Conservation (phyloP, 164 flowering plant species). For the Nymphaea colorata region DNA sequence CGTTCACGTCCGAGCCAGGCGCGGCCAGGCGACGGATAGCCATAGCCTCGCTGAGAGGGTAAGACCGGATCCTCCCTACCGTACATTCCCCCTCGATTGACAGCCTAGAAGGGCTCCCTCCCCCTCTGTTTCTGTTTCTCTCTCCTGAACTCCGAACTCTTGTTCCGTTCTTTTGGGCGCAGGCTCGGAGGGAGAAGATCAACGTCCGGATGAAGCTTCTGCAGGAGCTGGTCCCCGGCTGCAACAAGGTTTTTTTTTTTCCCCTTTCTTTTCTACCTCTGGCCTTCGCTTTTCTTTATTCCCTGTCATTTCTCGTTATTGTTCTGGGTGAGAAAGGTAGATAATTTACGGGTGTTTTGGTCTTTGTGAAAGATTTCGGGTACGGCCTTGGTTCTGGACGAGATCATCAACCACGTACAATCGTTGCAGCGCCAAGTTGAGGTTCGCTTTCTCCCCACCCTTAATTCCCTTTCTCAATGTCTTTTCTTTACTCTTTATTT, state of each 20-base stretch:
- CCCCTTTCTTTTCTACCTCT: not conserved
- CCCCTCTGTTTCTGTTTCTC: not conserved
- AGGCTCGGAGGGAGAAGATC: constrained; percentile 97
- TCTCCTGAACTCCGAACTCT: no score
- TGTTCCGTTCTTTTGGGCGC: not conserved
- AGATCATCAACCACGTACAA: constrained; percentile 90
- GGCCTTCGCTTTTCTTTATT: not conserved
- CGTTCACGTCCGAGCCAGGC: constrained; percentile 90
- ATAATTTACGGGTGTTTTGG: not conserved
- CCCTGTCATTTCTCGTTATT: not conserved
- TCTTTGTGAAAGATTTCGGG: constrained; percentile 47
- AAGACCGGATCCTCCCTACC: constrained; percentile 7
- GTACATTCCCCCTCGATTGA: not conserved
- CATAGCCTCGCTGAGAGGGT: constrained; percentile 96
- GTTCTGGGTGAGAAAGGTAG: not conserved
- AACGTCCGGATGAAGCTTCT: constrained; percentile 90
- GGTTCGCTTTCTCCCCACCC: constrained; percentile 27
- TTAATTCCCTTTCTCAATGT: not conserved
- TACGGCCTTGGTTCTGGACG: constrained; percentile 82
- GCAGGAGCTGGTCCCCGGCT: constrained; percentile 93
- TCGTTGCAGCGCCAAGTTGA: constrained; percentile 84
- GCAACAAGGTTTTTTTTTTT: constrained; percentile 58
- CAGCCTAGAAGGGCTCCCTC: not conserved
- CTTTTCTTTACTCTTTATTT: not conserved
- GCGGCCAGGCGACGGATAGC: constrained; percentile 92